Percentiles rank a stretch among this genome's conserved stretches.
Conservation (phyloP, 257 asterid species). For the Sherardia arvensis region DNA sequence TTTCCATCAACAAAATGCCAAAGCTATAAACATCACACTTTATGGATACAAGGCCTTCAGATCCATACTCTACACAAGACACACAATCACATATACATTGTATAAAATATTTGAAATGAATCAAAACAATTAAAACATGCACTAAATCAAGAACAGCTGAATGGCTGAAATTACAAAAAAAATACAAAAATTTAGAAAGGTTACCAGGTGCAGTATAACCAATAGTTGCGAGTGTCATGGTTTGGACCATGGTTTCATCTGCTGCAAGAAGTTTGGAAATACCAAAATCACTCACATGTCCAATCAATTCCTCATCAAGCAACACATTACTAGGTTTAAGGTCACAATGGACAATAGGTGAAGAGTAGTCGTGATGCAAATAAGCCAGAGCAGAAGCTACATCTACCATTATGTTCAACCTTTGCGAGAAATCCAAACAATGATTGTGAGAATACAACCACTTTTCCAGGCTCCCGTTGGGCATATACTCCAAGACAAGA, state of each 20-base stretch:
- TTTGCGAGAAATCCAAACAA: not conserved
- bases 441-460: slow-evolving; percentile 7
- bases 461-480: slow-evolving; percentile 1
- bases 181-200: too few species aligned
- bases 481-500: slow-evolving; percentile 3
- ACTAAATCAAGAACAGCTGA: too few species aligned
- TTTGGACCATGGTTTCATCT: not conserved
- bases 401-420: not conserved
- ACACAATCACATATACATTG: too few species aligned
- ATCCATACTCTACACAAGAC: slow-evolving; percentile 1
- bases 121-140: too few species aligned
- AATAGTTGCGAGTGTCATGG: slow-evolving; percentile 2
- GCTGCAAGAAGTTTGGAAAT: not conserved
- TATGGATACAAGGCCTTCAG: slow-evolving; percentile 5
- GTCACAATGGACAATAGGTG: slow-evolving; percentile 2
- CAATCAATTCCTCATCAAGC: not conserved
- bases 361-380: not conserved
- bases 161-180: too few species aligned
- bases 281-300: slow-evolving; percentile 2
- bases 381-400: not conserved
- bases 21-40: slow-evolving; percentile 9
- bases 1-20: slow-evolving; percentile 11
- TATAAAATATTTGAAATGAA: too few species aligned
- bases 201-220: slow-evolving; percentile 10
- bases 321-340: slow-evolving; percentile 4